Evolutionary conservation across 192 early-diverging fungal species (phyloP).

Genomic region (Umbelopsis sp.): DNA sequence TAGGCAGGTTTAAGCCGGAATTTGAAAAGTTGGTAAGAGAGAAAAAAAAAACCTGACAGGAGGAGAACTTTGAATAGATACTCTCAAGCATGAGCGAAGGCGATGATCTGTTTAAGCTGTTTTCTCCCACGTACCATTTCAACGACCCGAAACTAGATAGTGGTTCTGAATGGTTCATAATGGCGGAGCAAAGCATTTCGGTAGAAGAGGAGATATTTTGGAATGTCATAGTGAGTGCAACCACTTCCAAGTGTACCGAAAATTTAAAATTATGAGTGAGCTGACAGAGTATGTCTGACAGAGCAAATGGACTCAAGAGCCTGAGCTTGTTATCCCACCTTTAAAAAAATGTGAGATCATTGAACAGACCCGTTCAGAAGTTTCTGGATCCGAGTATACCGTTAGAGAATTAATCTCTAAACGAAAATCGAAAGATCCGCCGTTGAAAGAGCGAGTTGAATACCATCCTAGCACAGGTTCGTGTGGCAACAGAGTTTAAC

Average conservation of each 20-base stretch:
- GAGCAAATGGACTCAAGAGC: conserved; percentile 61
- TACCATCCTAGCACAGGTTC: conserved; percentile 26
- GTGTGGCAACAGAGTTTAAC: neutral
- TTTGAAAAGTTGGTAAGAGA: too few relatives aligned
- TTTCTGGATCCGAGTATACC: conserved; percentile 29
- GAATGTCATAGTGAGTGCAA: conserved; percentile 46
- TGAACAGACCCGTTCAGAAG: neutral
- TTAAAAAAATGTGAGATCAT: conserved; percentile 54
- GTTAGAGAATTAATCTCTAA: conserved; percentile 48
- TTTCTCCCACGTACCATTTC: conserved; percentile 25
- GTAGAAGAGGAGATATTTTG: conserved; percentile 48
- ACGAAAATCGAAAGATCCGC: conserved; percentile 48
- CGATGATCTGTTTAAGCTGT: conserved; percentile 29
- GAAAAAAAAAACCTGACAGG: too few relatives aligned
- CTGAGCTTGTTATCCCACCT: conserved; percentile 65
- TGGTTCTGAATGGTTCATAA: conserved; percentile 37
- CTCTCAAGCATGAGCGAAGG: neutral
- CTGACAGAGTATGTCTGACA: neutral
- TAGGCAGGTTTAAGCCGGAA: too few relatives aligned
- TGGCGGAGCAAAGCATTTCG: conserved; percentile 44
- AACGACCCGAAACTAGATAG: neutral
- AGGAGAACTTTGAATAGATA: too few relatives aligned
- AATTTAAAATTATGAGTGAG: neutral
- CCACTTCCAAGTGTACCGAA: neutral
- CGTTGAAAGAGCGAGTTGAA: conserved; percentile 46